Evolutionary conservation across 2,329 filamentous ascomycete genomes (phyloP).

Genomic region (Fonsecaea erecta): DNA sequence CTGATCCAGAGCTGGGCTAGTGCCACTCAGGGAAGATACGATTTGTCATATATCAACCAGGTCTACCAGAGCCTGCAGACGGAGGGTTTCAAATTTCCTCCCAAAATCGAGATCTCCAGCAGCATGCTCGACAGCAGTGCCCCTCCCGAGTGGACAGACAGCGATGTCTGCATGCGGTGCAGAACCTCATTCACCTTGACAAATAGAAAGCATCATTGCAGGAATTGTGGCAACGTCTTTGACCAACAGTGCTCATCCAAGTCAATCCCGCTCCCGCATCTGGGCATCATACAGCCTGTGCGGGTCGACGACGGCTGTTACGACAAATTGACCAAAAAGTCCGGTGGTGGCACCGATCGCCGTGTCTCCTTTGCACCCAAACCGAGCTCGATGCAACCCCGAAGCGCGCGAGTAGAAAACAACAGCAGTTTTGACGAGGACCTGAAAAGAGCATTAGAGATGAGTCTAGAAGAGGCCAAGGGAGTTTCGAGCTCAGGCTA

Average conservation of each 20-base stretch:
- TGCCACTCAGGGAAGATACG: constrained; percentile 81
- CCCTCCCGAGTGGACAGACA: constrained; percentile 96
- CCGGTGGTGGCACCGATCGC: constrained; percentile 43
- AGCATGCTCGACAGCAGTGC: constrained; percentile 98
- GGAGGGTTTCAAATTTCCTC: constrained; percentile 89
- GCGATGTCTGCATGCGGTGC: constrained; percentile 98
- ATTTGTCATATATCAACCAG: constrained; percentile 83
- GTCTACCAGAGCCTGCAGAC: constrained; percentile 80
- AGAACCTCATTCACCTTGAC: constrained; percentile 95
- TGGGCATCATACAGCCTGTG: constrained; percentile 89
- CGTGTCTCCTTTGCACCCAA: constrained; percentile 55
- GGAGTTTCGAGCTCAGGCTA: constrained; percentile 70
- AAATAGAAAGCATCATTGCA: constrained; percentile 96
- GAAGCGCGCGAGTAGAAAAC: constrained; percentile 77
- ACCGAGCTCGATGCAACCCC: constrained; percentile 83
- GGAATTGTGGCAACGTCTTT: constrained; percentile 97
- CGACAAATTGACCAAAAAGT: constrained; percentile 78
- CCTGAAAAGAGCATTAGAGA: constrained; percentile 87
- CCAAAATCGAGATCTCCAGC: constrained; percentile 82
- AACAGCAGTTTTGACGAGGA: constrained; percentile 88
- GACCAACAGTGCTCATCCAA: constrained; percentile 95
- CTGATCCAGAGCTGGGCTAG: constrained; percentile 92
- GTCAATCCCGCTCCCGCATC: constrained; percentile 81
- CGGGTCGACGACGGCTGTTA: constrained; percentile 97
- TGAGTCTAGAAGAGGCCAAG: constrained; percentile 94